A percentile compares a stretch with the other conserved stretches of the same genome.
Evolutionary conservation across 169 alveolate species (phyloP).

Genomic region (Plasmodium cynomolgi): DNA sequence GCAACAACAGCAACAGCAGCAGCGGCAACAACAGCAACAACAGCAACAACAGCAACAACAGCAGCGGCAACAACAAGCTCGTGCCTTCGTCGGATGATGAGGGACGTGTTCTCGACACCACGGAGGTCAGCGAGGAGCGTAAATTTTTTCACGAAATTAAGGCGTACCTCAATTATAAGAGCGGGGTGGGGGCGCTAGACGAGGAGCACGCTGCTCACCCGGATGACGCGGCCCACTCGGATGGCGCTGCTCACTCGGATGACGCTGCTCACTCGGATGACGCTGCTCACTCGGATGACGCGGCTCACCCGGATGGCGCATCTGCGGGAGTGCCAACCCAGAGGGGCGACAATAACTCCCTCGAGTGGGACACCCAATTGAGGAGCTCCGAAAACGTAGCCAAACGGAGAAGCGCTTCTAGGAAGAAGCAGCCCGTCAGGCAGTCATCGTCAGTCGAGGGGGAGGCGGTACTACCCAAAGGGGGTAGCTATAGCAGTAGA

Average conservation of each 20-base stretch:
- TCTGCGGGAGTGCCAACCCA: neutral
- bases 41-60: no score
- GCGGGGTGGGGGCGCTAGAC: neutral
- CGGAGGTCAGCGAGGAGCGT: neutral
- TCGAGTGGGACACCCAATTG: neutral
- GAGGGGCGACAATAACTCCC: neutral
- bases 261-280: neutral
- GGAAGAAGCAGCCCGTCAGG: neutral
- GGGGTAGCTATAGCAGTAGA: neutral
- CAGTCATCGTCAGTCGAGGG: neutral
- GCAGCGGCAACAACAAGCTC: neutral
- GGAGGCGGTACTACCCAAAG: neutral
- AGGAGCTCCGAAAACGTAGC: neutral
- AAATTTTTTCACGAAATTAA: constrained; percentile 52
- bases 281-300: neutral
- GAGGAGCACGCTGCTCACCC: neutral
- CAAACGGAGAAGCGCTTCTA: neutral
- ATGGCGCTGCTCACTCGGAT: neutral
- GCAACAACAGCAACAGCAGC: no score
- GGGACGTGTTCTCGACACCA: constrained; percentile 8
- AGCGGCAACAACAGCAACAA: neutral
- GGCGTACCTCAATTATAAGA: constrained; percentile 25
- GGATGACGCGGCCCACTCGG: neutral
- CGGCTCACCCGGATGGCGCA: neutral
- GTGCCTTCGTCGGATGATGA: constrained; percentile 21